Evolutionary conservation across 1,284 basidiomycete genomes (phyloP), one percentile per base, ranked within the genome.

Genomic region (Ganoderma boninense): DNA sequence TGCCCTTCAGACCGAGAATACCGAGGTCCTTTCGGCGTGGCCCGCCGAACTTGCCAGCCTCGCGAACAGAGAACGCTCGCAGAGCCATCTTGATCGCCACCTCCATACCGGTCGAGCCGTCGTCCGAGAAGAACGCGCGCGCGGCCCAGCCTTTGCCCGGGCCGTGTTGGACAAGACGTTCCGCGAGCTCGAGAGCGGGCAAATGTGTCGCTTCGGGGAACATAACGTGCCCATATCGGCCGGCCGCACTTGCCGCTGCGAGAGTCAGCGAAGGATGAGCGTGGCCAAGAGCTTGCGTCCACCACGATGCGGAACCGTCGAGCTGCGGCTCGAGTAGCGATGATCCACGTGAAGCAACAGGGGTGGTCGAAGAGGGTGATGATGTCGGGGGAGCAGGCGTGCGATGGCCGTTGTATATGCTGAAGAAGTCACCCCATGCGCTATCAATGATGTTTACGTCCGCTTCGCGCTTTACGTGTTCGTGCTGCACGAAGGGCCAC

Each of bases 401-500:
- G 23, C 70, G 72, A 56, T 81, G 77, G 43, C 84, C 81, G 75
- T 87, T 84, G 71, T 90, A 91, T 46, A 93, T 86, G 71, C 89
- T 92, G 82, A 97, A 97, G 79, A 93, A 93, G 82, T 99, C 97
- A 1, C 89, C 90, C 74, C 90, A 87, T 0, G 97, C 97, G 76
- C 95, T 97, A 80, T 99, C 97, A 75, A 99, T 95, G 69, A 97
- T 92, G 67, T 91, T 95, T 32, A 98, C 92, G 76, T 97, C 92
- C 64, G 89, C 81, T 69, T 91, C 88, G 60, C 84, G 84, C 71
- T 89, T 87, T 54, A 95, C 84, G 49, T 91, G 84, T 0, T 90
- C 90, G 77, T 99, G 97, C 79, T 99, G 97, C 1, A 97, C 96
- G 79, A 99, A 99, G 0, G 97, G 97, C 96, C 97, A 99, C 97